Evolutionary conservation across 371 early-diverging fungal species (phyloP).

Genomic region (Rhizopus arrhizus): DNA sequence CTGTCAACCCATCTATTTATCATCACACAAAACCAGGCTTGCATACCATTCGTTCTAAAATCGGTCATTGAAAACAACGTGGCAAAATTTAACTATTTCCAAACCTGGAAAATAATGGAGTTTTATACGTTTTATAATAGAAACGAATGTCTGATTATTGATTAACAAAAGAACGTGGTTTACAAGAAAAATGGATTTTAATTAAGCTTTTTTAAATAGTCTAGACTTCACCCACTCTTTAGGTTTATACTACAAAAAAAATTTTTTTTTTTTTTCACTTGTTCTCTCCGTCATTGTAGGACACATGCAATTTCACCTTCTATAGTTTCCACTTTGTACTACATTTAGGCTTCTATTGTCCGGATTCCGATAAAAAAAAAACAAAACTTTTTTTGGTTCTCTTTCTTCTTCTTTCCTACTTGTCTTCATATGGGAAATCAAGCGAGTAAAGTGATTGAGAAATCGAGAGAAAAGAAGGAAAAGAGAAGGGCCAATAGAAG

Average conservation of each 20-base stretch:
- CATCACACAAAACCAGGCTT: too few species aligned
- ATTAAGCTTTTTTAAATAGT: too few species aligned
- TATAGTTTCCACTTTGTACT: slow-evolving; percentile 9
- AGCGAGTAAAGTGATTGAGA: slow-evolving; percentile 46
- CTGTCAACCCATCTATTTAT: too few species aligned
- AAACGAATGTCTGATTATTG: too few species aligned
- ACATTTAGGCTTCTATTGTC: slow-evolving; percentile 19
- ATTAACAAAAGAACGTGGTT: background rate
- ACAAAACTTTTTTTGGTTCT: slow-evolving; percentile 2
- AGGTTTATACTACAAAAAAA: background rate
- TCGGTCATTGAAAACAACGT: slow-evolving; percentile 4
- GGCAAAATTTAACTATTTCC: background rate
- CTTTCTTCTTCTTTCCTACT: slow-evolving; percentile 7
- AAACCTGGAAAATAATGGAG: background rate
- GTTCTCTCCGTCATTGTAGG: background rate
- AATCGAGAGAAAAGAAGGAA: slow-evolving; percentile 35
- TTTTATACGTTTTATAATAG: too few species aligned
- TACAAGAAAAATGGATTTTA: too few species aligned
- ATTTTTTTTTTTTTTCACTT: slow-evolving; percentile 2
- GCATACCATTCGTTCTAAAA: too few species aligned
- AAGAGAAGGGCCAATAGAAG: slow-evolving; percentile 25
- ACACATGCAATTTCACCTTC: slow-evolving; percentile 4
- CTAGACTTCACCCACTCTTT: background rate
- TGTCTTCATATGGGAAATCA: slow-evolving; percentile 44
- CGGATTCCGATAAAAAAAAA: slow-evolving; percentile 17